Evolutionary conservation across 2,329 filamentous ascomycete genomes (phyloP), one percentile per base, ranked within the genome.

Genomic region (Hymenoscyphus fraxineus): DNA sequence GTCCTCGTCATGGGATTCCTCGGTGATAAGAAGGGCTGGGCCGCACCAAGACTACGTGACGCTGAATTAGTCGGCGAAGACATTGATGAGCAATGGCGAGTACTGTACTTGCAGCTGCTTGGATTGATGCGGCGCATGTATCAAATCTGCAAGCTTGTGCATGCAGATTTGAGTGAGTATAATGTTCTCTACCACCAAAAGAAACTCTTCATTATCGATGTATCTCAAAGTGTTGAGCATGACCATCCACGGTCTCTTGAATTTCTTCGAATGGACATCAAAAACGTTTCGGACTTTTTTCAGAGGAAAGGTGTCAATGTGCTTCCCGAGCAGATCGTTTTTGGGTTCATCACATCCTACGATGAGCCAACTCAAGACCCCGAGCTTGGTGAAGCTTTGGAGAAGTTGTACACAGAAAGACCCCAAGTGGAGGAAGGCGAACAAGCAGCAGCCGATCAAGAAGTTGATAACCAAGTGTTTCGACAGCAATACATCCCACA

Each of bases 131-230:
- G 93, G 61, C 88, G 88, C 64, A 89, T 99, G 83, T 98, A 97
- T 79, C 93, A 97, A 75, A 87, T 89, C 51, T 99, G 95, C 78
- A 87, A 85, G 62, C 87, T 99, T 7, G 94, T 99, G 0, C 95
- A 99, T 76, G 95, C 93, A 59, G 95, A 99, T 85, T 77, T 99
- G 76, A 96, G 92, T 81, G 95, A 99, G 83, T 99, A 99, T 85
- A 99, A 99, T 74, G 86, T 98, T 61, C 84, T 99, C 22, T 99
- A 96, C 80, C 85, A 97, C 80, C 84, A 92, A 64, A 82, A 86
- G 65, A 87, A 86, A 72, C 85, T 97, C 0, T 97, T 92, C 81
- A 90, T 99, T 73, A 99, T 99, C 76, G 95, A 99, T 78, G 95
- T 99, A 55, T 97, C 92, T 63, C 95, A 99, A 80, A 95, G 91